Percentiles rank a stretch among this genome's conserved stretches.
phyloP scores from a whole-genome alignment of 768 basidiomycete genomes.

The Agaricus sinodeliciosus region DNA sequence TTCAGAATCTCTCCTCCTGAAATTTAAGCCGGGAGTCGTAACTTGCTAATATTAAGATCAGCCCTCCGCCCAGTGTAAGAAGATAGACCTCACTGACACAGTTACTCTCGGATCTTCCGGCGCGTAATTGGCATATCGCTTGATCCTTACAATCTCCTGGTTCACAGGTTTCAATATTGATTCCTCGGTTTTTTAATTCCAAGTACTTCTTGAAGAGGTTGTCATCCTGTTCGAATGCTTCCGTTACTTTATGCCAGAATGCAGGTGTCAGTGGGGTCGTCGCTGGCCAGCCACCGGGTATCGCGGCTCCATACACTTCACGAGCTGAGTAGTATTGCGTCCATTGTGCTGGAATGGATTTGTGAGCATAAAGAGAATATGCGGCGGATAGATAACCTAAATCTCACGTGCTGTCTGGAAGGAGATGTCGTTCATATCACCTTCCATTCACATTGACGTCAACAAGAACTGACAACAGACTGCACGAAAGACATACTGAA shows the following conservation, averaged over 20 bases:
- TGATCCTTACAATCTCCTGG: conserved; percentile 29
- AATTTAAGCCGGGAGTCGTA: conserved; percentile 19
- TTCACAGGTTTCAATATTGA: conserved; percentile 24
- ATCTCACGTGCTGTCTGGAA: conserved; percentile 42
- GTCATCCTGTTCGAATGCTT: conserved; percentile 41
- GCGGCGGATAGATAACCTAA: not conserved
- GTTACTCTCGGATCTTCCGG: conserved; percentile 34
- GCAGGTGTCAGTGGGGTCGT: conserved; percentile 36
- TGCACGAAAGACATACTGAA: conserved; percentile 26
- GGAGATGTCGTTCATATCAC: conserved; percentile 31
- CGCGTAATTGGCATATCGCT: conserved; percentile 38
- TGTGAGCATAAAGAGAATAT: not conserved
- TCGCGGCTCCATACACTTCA: conserved; percentile 38
- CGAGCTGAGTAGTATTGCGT: conserved; percentile 52
- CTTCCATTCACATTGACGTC: conserved; percentile 17
- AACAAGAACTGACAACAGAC: not conserved
- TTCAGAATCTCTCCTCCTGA: conserved; percentile 14
- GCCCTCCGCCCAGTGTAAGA: conserved; percentile 5
- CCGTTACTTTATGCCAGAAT: conserved; percentile 60
- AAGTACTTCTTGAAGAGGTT: conserved; percentile 40
- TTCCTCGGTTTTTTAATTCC: conserved; percentile 34
- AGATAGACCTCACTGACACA: conserved; percentile 24
- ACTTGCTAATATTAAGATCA: conserved; percentile 14
- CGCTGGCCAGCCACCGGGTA: conserved; percentile 28
- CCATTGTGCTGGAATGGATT: conserved; percentile 35